Percentiles rank a stretch among this genome's conserved stretches.
phyloP scores from a whole-genome alignment of 163 green algal genomes.

The Scenedesmus sp. region DNA sequence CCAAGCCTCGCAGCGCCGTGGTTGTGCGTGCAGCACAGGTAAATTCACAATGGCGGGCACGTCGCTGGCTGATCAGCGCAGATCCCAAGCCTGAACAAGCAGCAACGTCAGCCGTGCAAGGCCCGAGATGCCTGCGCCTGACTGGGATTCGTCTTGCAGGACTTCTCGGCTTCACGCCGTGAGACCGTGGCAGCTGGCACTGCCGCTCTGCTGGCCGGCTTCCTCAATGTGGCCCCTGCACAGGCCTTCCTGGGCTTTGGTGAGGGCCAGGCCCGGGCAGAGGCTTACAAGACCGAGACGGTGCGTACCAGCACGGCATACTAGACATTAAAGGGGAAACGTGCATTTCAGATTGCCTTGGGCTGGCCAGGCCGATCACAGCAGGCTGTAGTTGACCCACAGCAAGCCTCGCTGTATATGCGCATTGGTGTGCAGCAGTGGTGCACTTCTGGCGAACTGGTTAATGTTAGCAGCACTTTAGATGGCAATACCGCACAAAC shows the following conservation, averaged over 20 bases:
- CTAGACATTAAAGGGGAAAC: background rate
- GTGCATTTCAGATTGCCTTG: background rate
- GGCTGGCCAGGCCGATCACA: background rate
- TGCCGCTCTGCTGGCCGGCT: slow-evolving; percentile 43
- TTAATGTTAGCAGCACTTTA: too few relatives aligned
- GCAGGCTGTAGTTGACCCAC: background rate
- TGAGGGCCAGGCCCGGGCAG: slow-evolving; percentile 56
- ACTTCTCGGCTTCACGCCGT: slow-evolving; percentile 50
- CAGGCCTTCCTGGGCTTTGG: slow-evolving; percentile 75
- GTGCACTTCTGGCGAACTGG: too few relatives aligned
- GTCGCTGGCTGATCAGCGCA: background rate
- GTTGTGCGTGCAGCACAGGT: slow-evolving; percentile 29
- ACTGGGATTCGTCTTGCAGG: background rate
- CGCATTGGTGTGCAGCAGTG: background rate
- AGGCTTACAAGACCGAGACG: slow-evolving; percentile 62
- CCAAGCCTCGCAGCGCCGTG: slow-evolving; percentile 17
- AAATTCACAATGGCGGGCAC: background rate
- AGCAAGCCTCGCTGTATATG: background rate
- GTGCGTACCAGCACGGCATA: slow-evolving; percentile 37
- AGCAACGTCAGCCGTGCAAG: slow-evolving; percentile 30
- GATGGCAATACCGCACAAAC: too few relatives aligned
- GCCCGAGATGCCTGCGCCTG: background rate
- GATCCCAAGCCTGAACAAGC: slow-evolving; percentile 1
- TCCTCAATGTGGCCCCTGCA: slow-evolving; percentile 55
- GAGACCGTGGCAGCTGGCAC: slow-evolving; percentile 53